These are phyloP conservation scores for Leccinum subrobustum DNA, from an alignment of 1,284 basidiomycete species.

Conservation along the genomic window DNA sequence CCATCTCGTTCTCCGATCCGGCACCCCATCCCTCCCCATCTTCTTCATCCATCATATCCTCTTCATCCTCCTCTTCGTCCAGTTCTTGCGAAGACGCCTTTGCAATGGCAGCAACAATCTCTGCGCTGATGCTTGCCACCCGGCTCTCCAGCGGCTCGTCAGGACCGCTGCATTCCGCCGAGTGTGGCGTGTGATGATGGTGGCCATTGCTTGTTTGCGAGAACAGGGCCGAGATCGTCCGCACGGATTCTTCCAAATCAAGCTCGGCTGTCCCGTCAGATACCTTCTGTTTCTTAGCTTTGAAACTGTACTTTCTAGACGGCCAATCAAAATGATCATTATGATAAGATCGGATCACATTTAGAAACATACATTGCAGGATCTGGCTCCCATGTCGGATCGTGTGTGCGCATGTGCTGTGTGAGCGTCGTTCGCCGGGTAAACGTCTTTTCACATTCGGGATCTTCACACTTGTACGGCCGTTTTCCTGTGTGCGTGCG, in stretches of 20 bases:
- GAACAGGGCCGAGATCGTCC: conserved; percentile 66
- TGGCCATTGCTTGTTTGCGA: conserved; percentile 42
- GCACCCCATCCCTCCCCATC: conserved; percentile 45
- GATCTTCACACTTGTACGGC: conserved; percentile 78
- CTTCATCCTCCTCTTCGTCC: conserved; percentile 53
- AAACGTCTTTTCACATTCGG: conserved; percentile 81
- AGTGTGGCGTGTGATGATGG: conserved; percentile 26
- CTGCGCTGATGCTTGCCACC: conserved; percentile 68
- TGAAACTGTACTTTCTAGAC: conserved; percentile 71
- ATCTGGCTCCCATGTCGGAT: conserved; percentile 78
- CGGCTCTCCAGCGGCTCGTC: conserved; percentile 56
- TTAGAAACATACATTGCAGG: conserved; percentile 63
- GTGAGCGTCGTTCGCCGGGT: conserved; percentile 79
- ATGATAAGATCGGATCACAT: background rate
- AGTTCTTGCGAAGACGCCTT: conserved; percentile 54
- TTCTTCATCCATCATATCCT: conserved; percentile 38
- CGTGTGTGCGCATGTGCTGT: conserved; percentile 80
- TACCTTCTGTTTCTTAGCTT: conserved; percentile 62
- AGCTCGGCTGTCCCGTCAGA: conserved; percentile 48
- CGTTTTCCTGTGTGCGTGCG: conserved; percentile 83
- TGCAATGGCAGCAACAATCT: conserved; percentile 72
- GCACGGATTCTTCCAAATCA: conserved; percentile 65
- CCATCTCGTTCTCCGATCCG: conserved; percentile 49
- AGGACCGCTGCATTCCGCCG: conserved; percentile 20
- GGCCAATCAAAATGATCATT: conserved; percentile 12